Evolutionary conservation across 768 basidiomycete genomes (phyloP).

Genomic region (Trametes sanguinea): DNA sequence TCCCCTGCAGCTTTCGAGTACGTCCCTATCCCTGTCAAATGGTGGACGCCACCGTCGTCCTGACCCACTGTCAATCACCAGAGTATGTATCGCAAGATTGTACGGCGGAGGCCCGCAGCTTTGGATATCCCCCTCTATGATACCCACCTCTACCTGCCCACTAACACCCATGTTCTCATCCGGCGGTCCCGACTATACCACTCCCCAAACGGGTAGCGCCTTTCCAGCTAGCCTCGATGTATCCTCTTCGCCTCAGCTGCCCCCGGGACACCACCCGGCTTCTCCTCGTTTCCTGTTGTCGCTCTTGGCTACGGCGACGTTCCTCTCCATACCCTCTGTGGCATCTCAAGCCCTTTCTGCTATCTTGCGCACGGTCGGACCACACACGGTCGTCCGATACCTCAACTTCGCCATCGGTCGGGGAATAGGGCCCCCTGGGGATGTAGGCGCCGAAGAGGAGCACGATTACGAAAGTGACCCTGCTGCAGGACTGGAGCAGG

Average conservation of each 20-base stretch:
- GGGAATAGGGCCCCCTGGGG: constrained; percentile 48
- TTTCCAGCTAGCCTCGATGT: constrained; percentile 20
- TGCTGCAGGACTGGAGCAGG: constrained; percentile 68
- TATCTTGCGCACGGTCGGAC: constrained; percentile 75
- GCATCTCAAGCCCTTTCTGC: constrained; percentile 73
- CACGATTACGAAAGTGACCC: constrained; percentile 48
- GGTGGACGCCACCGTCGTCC: no score
- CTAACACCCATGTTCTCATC: constrained; percentile 66
- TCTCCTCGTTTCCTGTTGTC: constrained; percentile 83
- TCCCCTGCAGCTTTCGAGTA: constrained; percentile 73
- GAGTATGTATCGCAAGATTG: constrained; percentile 82
- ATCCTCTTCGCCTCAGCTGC: constrained; percentile 36
- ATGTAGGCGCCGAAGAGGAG: constrained; percentile 2
- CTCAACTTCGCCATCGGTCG: constrained; percentile 81
- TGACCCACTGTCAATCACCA: constrained; percentile 31
- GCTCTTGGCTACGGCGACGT: constrained; percentile 83
- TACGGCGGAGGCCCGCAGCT: constrained; percentile 86
- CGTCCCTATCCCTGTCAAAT: constrained; percentile 35
- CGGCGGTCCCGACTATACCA: constrained; percentile 2
- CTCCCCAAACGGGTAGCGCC: constrained; percentile 27
- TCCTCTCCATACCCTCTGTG: constrained; percentile 78
- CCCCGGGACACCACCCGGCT: constrained; percentile 66
- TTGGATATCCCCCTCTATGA: constrained; percentile 60
- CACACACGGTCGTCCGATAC: constrained; percentile 74
- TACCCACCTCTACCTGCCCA: constrained; percentile 67